Conservation (phyloP, 306 rosid genomes). For the Trifolium repens region DNA sequence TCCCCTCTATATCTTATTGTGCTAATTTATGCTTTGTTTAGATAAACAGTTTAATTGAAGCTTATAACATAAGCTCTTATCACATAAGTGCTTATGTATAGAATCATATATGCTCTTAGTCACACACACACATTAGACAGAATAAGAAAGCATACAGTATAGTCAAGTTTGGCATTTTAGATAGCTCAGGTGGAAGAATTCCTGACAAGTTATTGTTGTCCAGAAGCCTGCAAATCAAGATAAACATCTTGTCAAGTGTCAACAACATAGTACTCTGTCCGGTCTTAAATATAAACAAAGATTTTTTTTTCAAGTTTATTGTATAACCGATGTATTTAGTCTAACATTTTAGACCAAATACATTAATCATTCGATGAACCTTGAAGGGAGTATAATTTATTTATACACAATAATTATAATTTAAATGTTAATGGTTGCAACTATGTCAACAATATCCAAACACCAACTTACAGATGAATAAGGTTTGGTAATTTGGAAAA, state of each 20-base stretch:
- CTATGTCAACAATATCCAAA: background rate
- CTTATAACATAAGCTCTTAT: too few relatives aligned
- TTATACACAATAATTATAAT: conserved; percentile 17
- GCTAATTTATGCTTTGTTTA: background rate
- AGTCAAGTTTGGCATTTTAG: conserved; percentile 50
- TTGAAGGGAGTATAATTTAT: background rate
- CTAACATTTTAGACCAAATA: too few relatives aligned
- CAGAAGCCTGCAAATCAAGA: conserved; percentile 73
- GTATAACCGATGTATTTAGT: too few relatives aligned
- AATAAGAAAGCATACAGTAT: conserved; percentile 57
- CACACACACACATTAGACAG: conserved; percentile 2
- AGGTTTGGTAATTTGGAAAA: conserved; percentile 65
- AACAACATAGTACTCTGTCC: background rate
- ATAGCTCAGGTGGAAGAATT: conserved; percentile 69
- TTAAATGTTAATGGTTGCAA: conserved; percentile 18
- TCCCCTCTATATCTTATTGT: background rate
- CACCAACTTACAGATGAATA: conserved; percentile 75
- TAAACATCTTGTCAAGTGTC: conserved; percentile 38
- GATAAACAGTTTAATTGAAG: too few relatives aligned
- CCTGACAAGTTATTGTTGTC: conserved; percentile 94
- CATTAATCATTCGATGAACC: too few relatives aligned
- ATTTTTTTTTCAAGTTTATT: too few relatives aligned
- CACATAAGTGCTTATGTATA: background rate
- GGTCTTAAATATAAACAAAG: too few relatives aligned
- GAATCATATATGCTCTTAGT: background rate